A percentile compares a stretch with the other conserved stretches of the same genome.
These are phyloP conservation scores for Blastomyces parvus DNA, from an alignment of 2,329 filamentous ascomycete species.

Conservation along the genomic window DNA sequence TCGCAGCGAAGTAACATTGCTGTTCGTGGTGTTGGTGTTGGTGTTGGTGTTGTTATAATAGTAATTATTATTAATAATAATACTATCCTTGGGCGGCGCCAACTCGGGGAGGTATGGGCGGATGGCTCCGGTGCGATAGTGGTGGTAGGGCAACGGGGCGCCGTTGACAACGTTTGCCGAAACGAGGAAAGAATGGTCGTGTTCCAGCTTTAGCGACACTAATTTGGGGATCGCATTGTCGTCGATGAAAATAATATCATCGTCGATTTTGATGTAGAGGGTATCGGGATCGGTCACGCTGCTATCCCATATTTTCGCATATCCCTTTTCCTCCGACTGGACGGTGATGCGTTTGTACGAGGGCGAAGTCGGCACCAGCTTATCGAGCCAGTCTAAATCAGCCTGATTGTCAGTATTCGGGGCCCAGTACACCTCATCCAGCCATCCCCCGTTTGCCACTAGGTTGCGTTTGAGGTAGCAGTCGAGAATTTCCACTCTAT, in stretches of 20 bases:
- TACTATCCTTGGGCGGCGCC: not conserved
- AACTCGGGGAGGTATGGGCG: conserved; percentile 47
- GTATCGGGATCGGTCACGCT: conserved; percentile 18
- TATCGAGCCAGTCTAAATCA: conserved; percentile 31
- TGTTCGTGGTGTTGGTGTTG: not conserved
- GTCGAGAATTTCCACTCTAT: conserved; percentile 31
- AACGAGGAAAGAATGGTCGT: conserved; percentile 45
- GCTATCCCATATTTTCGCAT: conserved; percentile 13
- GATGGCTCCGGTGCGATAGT: conserved; percentile 45
- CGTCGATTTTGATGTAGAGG: conserved; percentile 38
- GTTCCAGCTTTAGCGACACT: conserved; percentile 43
- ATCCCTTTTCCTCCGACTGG: conserved; percentile 8
- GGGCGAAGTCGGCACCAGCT: conserved; percentile 22
- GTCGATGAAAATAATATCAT: conserved; percentile 36
- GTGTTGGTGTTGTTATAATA: too few relatives aligned
- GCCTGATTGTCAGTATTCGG: conserved; percentile 29
- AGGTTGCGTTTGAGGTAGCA: conserved; percentile 37
- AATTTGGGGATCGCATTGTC: conserved; percentile 44
- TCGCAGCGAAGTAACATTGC: conserved; percentile 14
- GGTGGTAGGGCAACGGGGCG: conserved; percentile 45
- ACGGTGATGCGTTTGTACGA: conserved; percentile 22
- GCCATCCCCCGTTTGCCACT: conserved; percentile 31
- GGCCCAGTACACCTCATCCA: conserved; percentile 36
- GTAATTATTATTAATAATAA: too few relatives aligned
- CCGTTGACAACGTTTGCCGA: conserved; percentile 51